phyloP scores from a whole-genome alignment of 352 stramenopile species.

The Lagenidium giganteum region DNA sequence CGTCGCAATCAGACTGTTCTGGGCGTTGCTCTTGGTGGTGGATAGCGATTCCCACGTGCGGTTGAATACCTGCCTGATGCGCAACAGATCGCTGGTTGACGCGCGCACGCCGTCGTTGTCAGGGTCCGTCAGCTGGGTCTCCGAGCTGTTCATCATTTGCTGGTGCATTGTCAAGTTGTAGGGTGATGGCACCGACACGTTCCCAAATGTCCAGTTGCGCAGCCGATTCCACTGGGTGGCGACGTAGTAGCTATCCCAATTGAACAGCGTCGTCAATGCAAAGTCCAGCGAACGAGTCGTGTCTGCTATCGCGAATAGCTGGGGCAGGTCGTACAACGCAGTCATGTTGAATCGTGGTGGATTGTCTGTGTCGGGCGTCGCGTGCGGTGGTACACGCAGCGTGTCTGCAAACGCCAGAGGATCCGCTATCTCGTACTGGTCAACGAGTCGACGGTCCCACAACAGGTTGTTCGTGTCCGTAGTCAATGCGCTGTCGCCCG shows the following conservation, averaged over 20 bases:
- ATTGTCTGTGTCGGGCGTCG: conserved; percentile 33
- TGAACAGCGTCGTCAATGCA: too few relatives aligned
- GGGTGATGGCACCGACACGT: conserved; percentile 33
- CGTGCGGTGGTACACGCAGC: conserved; percentile 52
- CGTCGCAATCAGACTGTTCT: conserved; percentile 38
- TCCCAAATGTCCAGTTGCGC: conserved; percentile 27
- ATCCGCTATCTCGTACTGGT: conserved; percentile 16
- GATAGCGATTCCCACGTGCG: conserved; percentile 41
- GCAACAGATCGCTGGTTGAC: conserved; percentile 24
- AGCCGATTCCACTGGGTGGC: conserved; percentile 19
- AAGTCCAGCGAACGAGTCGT: too few relatives aligned
- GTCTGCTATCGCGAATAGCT: conserved; percentile 37
- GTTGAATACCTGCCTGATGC: conserved; percentile 50
- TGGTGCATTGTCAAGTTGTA: conserved; percentile 45
- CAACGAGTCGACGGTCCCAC: conserved; percentile 41
- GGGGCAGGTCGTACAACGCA: conserved; percentile 41
- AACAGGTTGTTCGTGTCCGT: conserved; percentile 21
- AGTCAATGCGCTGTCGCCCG: too few relatives aligned
- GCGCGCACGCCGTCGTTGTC: conserved; percentile 26
- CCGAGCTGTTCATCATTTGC: conserved; percentile 40
- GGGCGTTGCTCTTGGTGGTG: conserved; percentile 24
- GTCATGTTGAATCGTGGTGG: conserved; percentile 35
- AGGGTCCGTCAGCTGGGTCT: conserved; percentile 33
- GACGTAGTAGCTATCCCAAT: conserved; percentile 18
- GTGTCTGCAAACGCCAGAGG: conserved; percentile 52